phyloP scores from a whole-genome alignment of 2,329 filamentous ascomycete genomes.

The Beauveria brongniartii region DNA sequence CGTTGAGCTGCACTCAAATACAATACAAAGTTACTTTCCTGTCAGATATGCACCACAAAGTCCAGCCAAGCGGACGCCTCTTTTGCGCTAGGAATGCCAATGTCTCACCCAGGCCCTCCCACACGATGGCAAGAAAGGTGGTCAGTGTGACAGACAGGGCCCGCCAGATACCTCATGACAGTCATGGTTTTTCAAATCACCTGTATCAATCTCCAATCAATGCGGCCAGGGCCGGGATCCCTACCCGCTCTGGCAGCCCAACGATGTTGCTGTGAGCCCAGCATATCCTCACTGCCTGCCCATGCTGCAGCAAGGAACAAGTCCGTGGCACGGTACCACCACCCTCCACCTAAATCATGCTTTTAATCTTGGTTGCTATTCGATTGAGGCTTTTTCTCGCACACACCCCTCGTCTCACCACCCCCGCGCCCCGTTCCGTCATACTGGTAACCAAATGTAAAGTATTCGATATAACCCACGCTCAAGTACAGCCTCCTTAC shows the following conservation, averaged over 20 bases:
- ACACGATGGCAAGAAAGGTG: background rate
- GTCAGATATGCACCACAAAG: slow-evolving; percentile 5
- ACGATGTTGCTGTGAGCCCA: background rate
- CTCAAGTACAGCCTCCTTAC: background rate
- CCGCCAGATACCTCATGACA: slow-evolving; percentile 5
- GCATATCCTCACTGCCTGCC: background rate
- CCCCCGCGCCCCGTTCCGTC: slow-evolving; percentile 3
- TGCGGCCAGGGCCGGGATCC: background rate
- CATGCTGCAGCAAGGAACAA: background rate
- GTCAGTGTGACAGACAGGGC: slow-evolving; percentile 5
- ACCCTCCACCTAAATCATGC: background rate
- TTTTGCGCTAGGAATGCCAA: slow-evolving; percentile 9
- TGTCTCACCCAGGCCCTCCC: slow-evolving; percentile 11
- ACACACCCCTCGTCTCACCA: background rate
- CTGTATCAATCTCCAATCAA: background rate
- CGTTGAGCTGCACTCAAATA: background rate
- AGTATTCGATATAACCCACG: background rate
- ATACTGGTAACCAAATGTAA: slow-evolving; percentile 2
- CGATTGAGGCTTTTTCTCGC: background rate
- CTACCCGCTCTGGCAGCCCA: slow-evolving; percentile 1
- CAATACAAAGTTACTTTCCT: slow-evolving; percentile 11
- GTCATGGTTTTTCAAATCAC: background rate
- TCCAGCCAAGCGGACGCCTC: background rate
- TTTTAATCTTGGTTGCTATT: background rate
- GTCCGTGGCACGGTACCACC: background rate